Percentiles rank a stretch among this genome's conserved stretches.
Evolutionary conservation across 116 monocot species (phyloP).

Genomic region (Iris pallida): DNA sequence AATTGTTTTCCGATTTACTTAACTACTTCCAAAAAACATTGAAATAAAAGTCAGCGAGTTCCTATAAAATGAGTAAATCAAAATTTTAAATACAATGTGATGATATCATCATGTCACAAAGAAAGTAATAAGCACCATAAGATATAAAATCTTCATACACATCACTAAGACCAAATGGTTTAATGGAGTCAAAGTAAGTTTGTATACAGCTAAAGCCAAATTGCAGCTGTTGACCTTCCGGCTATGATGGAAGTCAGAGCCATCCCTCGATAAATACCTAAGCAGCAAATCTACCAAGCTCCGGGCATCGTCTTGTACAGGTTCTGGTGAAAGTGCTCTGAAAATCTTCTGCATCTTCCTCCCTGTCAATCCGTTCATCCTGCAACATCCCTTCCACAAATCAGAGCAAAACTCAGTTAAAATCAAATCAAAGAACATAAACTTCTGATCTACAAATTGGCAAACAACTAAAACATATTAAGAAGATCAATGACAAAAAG

Average conservation of each 20-base stretch:
- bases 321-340: constrained; percentile 55
- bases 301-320: constrained; percentile 48
- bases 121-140: too few species aligned
- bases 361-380: constrained; percentile 93
- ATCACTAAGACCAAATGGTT: neutral
- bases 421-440: neutral
- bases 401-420: constrained; percentile 21
- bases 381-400: constrained; percentile 24
- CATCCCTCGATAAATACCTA: constrained; percentile 83
- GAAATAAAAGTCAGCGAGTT: too few species aligned
- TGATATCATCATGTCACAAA: too few species aligned
- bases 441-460: neutral
- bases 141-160: too few species aligned
- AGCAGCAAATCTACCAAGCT: constrained; percentile 84
- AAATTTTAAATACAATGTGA: too few species aligned
- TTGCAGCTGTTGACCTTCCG: constrained; percentile 54
- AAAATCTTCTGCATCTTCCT: constrained; percentile 81
- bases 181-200: neutral
- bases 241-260: constrained; percentile 67
- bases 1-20: too few species aligned
- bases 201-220: neutral
- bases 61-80: too few species aligned
- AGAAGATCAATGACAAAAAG: neutral
- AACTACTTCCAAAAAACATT: too few species aligned
- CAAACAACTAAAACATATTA: neutral